Evolutionary conservation across 108 stramenopile species (phyloP), one percentile per base, ranked within the genome.

Genomic region (Fragilariopsis cylindrus): DNA sequence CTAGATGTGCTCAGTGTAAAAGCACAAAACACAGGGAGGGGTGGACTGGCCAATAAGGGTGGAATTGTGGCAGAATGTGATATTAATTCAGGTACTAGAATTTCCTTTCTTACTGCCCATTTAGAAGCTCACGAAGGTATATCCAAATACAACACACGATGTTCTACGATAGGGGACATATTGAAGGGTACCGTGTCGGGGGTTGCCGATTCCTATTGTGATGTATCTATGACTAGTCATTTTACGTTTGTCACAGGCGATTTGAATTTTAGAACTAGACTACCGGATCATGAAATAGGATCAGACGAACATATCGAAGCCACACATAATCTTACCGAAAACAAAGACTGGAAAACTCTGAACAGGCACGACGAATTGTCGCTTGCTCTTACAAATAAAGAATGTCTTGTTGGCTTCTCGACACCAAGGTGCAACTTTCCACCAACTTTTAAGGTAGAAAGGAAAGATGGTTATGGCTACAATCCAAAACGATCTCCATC

Each of bases 391-490:
- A 41, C 49, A 40, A 72, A 80, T 5, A 84, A 86, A 13, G 80
- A 88, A 7, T 84, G 83, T 48, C 73, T 92, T 41, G 64, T 72
- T 58, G 85, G 80, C 5, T 90, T 89, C 62, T 30, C 74, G 7
- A 90, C 90, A 16, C 79, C 77, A 30, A 48, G 48, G 11, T 93
- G 92, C 60, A 60, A 76, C 13, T 96, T 96, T 64, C 86, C 85
- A 9, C 93, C 93, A 5, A 96, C 93, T 4, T 96, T 94, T 75
- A 92, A 94, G 68, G 85, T 90, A 12, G 66, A 88, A 16, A 75
- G 81, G 60, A 72, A 71, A 48, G 50, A 62, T 30, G 88, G 91
- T 3, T 84, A 82, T 57, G 62, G 70, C 7, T 96, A 94, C 76
- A 82, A 88, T 56, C 70, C 76, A 9, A 80, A 94, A 72, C 80